Conservation (phyloP, 192 early-diverging fungal genomes). For the Coemansia sp. region DNA sequence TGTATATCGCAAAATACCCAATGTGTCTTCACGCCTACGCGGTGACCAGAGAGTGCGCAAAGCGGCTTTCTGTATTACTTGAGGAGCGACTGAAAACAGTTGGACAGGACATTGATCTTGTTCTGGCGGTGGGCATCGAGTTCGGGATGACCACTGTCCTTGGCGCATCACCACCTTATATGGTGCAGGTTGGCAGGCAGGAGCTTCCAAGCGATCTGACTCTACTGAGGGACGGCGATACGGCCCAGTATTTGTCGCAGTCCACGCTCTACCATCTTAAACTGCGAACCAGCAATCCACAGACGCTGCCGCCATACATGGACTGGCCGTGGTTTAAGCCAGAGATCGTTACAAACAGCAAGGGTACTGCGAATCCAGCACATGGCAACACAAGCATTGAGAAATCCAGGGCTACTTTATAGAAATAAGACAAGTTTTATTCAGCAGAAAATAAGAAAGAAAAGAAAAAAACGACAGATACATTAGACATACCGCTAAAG, state of each 20-base stretch:
- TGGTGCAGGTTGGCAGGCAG: slow-evolving; percentile 38
- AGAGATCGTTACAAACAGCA: not conserved
- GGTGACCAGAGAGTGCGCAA: slow-evolving; percentile 35
- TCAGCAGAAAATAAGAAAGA: too few relatives aligned
- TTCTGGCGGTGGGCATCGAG: slow-evolving; percentile 31
- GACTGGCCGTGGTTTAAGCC: slow-evolving; percentile 2
- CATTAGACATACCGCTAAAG: too few relatives aligned
- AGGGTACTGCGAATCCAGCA: too few relatives aligned
- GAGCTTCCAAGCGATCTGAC: slow-evolving; percentile 35
- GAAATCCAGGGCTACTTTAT: too few relatives aligned
- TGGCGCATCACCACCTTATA: slow-evolving; percentile 34
- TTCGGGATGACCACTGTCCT: slow-evolving; percentile 27
- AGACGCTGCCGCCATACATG: slow-evolving; percentile 22
- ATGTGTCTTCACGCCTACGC: slow-evolving; percentile 53
- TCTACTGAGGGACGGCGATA: slow-evolving; percentile 22
- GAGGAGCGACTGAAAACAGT: slow-evolving; percentile 32
- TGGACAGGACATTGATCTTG: slow-evolving; percentile 34
- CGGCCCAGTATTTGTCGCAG: slow-evolving; percentile 18
- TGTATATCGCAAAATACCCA: slow-evolving; percentile 43
- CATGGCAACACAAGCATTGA: too few relatives aligned
- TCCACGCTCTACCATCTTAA: slow-evolving; percentile 32
- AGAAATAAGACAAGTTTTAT: too few relatives aligned
- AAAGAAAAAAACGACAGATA: too few relatives aligned
- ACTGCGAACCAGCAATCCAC: slow-evolving; percentile 22
- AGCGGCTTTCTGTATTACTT: slow-evolving; percentile 29